A percentile compares a stretch with the other conserved stretches of the same genome.
These are phyloP conservation scores for Hansenula sp. DNA, from an alignment of 1,139 yeast species.

Conservation along the genomic window DNA sequence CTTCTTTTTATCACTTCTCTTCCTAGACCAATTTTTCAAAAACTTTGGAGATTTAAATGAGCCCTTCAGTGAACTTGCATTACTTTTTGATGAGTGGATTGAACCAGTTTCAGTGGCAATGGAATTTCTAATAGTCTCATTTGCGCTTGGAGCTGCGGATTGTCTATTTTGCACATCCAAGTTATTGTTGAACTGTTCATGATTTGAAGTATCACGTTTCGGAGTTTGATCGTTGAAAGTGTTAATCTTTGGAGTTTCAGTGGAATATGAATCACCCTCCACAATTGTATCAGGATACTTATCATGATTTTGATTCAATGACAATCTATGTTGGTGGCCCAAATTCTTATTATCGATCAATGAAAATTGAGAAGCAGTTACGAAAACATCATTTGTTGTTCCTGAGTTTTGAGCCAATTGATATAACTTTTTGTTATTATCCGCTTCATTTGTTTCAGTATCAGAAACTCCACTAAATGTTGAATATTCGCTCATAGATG, in stretches of 20 bases:
- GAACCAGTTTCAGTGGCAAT: background rate
- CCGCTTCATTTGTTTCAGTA: constrained; percentile 5
- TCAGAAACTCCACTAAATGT: constrained; percentile 13
- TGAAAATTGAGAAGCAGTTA: constrained; percentile 38
- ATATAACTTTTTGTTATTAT: constrained; percentile 18
- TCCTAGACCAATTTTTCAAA: constrained; percentile 18
- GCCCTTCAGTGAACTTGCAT: constrained; percentile 2
- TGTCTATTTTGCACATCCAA: background rate
- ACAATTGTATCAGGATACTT: background rate
- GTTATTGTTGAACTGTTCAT: background rate
- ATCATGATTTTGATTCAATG: background rate
- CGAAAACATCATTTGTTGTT: constrained; percentile 34
- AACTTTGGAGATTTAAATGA: constrained; percentile 15
- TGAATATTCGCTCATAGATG: constrained; percentile 20
- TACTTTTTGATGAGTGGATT: background rate
- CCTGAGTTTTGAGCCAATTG: constrained; percentile 18
- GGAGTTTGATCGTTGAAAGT: background rate
- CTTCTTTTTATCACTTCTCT: constrained; percentile 15
- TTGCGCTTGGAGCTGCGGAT: background rate
- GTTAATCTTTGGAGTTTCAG: background rate
- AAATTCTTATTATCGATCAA: constrained; percentile 10
- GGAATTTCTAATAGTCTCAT: background rate
- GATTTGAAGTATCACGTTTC: background rate
- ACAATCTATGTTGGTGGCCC: background rate
- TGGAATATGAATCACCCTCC: background rate